phyloP scores from a whole-genome alignment of 1,139 yeast genomes.

The Blastobotrys petasosporus region DNA sequence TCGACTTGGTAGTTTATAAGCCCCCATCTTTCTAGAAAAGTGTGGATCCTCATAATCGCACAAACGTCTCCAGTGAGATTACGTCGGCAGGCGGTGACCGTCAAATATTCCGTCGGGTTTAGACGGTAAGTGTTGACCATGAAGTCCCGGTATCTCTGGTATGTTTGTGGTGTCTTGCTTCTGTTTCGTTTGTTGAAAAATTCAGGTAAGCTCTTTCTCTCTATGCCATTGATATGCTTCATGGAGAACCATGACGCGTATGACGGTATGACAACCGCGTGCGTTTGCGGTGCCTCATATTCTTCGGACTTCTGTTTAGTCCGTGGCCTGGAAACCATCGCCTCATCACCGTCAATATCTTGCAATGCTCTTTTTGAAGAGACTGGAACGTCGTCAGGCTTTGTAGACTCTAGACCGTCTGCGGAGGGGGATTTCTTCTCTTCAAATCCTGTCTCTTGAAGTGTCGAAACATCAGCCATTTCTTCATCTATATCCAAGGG shows the following conservation, averaged over 20 bases:
- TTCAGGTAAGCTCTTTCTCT: conserved; percentile 78
- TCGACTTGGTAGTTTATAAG: conserved; percentile 91
- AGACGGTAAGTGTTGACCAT: conserved; percentile 89
- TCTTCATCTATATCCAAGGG: conserved; percentile 9
- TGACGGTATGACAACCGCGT: conserved; percentile 87
- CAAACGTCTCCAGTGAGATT: conserved; percentile 96
- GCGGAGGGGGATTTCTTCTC: background rate
- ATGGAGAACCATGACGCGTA: conserved; percentile 88
- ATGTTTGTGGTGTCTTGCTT: conserved; percentile 83
- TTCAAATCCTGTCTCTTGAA: conserved; percentile 1
- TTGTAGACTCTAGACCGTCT: too few species aligned
- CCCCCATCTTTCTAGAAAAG: conserved; percentile 94
- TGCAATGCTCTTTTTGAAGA: background rate
- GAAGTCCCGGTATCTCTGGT: conserved; percentile 83
- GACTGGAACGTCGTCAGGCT: background rate
- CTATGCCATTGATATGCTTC: conserved; percentile 59
- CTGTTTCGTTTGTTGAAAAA: conserved; percentile 71
- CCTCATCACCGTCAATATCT: conserved; percentile 1
- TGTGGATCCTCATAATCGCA: conserved; percentile 81
- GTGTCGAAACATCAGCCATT: conserved; percentile 7
- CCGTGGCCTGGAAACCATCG: conserved; percentile 5
- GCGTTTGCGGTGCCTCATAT: conserved; percentile 50
- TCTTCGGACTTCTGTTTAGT: conserved; percentile 10
- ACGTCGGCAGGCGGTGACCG: conserved; percentile 91
- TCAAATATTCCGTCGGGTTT: conserved; percentile 87